Conservation (phyloP, 164 flowering plant genomes). For the Houttuynia cordata region DNA sequence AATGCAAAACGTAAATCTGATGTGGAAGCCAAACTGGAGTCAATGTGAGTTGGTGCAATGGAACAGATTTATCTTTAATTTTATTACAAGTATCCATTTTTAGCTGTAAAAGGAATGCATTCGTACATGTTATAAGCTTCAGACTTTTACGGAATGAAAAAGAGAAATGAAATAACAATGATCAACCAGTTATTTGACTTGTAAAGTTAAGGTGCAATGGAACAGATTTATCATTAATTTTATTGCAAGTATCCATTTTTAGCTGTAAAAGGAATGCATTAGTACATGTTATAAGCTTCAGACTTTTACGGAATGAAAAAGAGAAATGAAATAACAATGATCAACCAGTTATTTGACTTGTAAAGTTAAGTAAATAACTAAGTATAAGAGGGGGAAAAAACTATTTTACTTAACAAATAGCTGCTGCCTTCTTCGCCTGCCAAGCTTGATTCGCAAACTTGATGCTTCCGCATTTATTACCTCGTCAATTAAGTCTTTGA, state of each 20-base stretch:
- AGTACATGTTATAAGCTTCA: neutral
- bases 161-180: neutral
- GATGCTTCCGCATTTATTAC: conserved; percentile 35
- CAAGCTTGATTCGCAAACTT: conserved; percentile 16
- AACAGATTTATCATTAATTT: neutral
- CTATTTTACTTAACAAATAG: conserved; percentile 3
- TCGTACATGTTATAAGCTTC: neutral
- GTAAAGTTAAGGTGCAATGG: neutral
- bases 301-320: neutral
- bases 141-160: neutral
- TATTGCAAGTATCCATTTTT: neutral
- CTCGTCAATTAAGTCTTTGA: conserved; percentile 74
- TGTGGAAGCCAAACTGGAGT: neutral
- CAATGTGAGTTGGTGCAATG: neutral
- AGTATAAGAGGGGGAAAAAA: no score
- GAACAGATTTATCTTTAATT: neutral
- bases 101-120: neutral
- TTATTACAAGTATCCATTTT: neutral
- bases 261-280: neutral
- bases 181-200: neutral
- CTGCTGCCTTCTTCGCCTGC: conserved; percentile 36
- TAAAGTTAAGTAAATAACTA: neutral
- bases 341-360: neutral
- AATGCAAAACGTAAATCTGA: no score
- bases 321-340: neutral